phyloP scores from a whole-genome alignment of 75 land plant genomes.

The Selaginella tamariscina region DNA sequence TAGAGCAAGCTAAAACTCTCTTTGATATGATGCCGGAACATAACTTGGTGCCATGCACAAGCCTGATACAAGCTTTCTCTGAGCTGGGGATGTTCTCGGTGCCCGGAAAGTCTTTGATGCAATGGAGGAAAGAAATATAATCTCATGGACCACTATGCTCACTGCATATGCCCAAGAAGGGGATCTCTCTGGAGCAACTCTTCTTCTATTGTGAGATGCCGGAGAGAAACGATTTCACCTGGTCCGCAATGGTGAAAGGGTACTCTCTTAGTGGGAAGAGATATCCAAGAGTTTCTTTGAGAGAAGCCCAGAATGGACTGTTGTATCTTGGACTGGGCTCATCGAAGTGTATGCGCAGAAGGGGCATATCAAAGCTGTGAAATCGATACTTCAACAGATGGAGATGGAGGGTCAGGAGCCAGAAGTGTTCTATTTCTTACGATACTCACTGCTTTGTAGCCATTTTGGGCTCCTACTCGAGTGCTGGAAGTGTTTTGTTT shows the following conservation, averaged over 20 bases:
- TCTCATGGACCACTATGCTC: neutral
- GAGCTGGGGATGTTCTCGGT: too few relatives aligned
- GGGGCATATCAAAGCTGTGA: too few relatives aligned
- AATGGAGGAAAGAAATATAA: neutral
- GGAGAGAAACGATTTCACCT: neutral
- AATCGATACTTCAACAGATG: too few relatives aligned
- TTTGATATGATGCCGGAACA: too few relatives aligned
- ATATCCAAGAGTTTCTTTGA: neutral
- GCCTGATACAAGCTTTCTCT: too few relatives aligned
- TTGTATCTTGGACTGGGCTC: neutral
- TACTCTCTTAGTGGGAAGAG: neutral
- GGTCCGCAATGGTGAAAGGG: neutral
- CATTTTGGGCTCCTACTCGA: too few relatives aligned
- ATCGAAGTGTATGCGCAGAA: neutral
- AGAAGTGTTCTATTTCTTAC: too few relatives aligned
- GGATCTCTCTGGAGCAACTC: neutral
- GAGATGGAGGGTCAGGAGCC: too few relatives aligned
- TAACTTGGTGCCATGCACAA: too few relatives aligned
- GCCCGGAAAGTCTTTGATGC: neutral
- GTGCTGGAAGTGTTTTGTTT: too few relatives aligned
- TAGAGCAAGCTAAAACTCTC: conserved; percentile 1
- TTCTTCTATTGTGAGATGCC: neutral
- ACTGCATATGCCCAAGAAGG: neutral
- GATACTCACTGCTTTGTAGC: too few relatives aligned
- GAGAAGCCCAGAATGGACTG: neutral